Evolutionary conservation across 345 rosid species (phyloP).

Genomic region (Dipteronia sinensis): DNA sequence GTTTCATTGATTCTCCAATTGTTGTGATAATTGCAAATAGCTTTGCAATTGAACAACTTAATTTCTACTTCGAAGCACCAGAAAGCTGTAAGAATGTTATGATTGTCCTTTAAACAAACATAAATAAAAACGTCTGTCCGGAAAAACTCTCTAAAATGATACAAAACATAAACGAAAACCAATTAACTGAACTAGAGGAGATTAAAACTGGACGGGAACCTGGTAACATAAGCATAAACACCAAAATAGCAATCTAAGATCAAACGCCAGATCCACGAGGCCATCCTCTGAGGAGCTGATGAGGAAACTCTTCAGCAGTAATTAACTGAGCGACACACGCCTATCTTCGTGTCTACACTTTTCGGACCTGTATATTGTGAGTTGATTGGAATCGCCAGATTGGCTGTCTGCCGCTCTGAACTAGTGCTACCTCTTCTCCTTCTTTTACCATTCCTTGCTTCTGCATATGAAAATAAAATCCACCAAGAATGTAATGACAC

Average conservation of each 20-base stretch:
- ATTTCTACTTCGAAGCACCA: no score
- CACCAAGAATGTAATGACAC: background rate
- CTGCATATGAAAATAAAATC: constrained; percentile 39
- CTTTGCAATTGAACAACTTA: no score
- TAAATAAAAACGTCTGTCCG: background rate
- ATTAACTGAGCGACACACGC: background rate
- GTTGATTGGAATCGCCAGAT: constrained; percentile 97
- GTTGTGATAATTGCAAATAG: no score
- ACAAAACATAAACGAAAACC: background rate
- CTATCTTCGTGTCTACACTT: constrained; percentile 44
- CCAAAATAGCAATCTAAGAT: no score
- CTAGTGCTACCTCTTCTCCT: constrained; percentile 92
- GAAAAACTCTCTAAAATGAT: background rate
- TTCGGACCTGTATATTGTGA: constrained; percentile 94
- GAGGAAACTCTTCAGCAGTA: background rate
- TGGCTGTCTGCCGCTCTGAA: constrained; percentile 92
- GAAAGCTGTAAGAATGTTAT: background rate
- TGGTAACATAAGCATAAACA: background rate
- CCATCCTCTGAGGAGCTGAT: background rate
- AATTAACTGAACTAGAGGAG: background rate
- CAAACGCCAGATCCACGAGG: background rate
- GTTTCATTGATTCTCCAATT: background rate
- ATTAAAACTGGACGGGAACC: background rate
- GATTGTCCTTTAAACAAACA: background rate
- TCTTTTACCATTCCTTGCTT: constrained; percentile 92